These are phyloP conservation scores for Eragrostis curvula DNA, from an alignment of 176 grass and related monocot species.

Conservation along the genomic window DNA sequence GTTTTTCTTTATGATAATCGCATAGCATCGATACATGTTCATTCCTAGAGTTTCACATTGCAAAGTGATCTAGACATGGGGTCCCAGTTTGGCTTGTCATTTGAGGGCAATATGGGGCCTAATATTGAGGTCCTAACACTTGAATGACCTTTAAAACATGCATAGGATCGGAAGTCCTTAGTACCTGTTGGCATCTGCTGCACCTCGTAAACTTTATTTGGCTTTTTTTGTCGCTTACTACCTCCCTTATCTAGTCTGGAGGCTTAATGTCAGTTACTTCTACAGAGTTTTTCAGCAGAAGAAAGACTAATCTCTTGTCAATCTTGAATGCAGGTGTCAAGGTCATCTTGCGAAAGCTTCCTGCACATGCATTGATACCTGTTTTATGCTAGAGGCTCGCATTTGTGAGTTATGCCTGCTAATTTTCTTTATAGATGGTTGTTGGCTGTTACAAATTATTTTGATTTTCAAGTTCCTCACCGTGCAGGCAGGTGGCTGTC, in stretches of 20 bases:
- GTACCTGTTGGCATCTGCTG: background rate
- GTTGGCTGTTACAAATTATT: conserved; percentile 21
- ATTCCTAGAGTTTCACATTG: no score
- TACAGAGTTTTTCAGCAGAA: conserved; percentile 92
- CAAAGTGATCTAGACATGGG: background rate
- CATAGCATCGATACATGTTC: background rate
- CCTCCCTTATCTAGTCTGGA: conserved; percentile 5
- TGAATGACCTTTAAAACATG: conserved; percentile 1
- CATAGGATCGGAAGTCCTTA: background rate
- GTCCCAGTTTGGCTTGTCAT: background rate
- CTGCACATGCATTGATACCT: conserved; percentile 77
- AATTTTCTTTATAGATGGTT: conserved; percentile 42
- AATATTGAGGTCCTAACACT: background rate
- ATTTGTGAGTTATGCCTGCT: conserved; percentile 98
- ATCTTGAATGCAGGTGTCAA: conserved; percentile 90
- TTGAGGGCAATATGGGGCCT: background rate
- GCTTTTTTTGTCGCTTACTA: background rate
- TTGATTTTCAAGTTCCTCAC: conserved; percentile 34
- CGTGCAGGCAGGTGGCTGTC: conserved; percentile 75
- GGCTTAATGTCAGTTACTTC: conserved; percentile 10
- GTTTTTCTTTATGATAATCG: background rate
- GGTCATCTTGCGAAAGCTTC: conserved; percentile 91
- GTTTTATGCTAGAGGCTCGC: conserved; percentile 89
- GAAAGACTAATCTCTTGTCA: conserved; percentile 82
- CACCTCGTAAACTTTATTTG: conserved; percentile 2